Percentiles rank a stretch among this genome's conserved stretches.
Conservation (phyloP, 805 yeast genomes). For the Starmera quercuum region DNA sequence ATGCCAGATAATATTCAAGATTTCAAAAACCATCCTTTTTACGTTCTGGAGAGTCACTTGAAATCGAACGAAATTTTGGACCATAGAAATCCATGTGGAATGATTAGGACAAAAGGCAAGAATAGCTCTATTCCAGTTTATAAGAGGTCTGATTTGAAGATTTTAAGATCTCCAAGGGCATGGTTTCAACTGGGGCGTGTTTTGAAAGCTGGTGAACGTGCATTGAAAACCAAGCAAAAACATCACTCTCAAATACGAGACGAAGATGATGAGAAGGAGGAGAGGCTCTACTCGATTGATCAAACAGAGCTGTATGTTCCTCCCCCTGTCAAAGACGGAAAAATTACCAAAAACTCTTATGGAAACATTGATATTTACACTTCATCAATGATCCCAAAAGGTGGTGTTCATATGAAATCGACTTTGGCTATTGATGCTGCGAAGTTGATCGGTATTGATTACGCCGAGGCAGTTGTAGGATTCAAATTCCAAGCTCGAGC, state of each 20-base stretch:
- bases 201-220: constrained; percentile 62
- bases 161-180: constrained; percentile 64
- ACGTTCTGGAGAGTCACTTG: constrained; percentile 71
- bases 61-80: constrained; percentile 63
- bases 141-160: constrained; percentile 55
- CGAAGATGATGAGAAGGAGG: constrained; percentile 40
- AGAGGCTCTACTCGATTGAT: constrained; percentile 63
- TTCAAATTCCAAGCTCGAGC: constrained; percentile 59
- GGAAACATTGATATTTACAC: constrained; percentile 81
- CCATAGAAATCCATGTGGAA: constrained; percentile 70
- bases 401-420: constrained; percentile 55
- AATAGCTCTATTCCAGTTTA: constrained; percentile 53
- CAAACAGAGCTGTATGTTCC: constrained; percentile 73
- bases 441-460: constrained; percentile 58
- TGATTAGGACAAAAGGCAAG: constrained; percentile 41
- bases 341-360: constrained; percentile 64
- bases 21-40: constrained; percentile 80
- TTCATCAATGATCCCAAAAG: constrained; percentile 75
- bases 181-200: constrained; percentile 84
- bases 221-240: constrained; percentile 41
- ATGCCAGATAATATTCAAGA: constrained; percentile 82
- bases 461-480: constrained; percentile 80
- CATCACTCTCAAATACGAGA: constrained; percentile 16
- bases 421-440: constrained; percentile 65
- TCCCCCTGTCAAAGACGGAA: constrained; percentile 52